phyloP scores from a whole-genome alignment of 2,329 filamentous ascomycete species.

The Pyrenochaeta sp. region DNA sequence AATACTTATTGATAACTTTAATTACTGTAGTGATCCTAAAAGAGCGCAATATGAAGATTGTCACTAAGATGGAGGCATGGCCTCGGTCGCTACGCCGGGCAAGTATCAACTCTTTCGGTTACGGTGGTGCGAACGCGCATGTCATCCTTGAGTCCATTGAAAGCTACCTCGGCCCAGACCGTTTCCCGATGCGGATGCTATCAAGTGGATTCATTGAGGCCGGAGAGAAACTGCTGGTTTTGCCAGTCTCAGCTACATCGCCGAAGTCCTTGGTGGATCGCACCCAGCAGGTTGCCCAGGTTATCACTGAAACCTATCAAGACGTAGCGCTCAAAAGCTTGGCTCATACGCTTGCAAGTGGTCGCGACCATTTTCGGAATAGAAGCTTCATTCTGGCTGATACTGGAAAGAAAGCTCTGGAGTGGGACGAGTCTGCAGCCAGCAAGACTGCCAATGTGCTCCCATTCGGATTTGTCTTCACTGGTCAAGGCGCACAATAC shows the following conservation, averaged over 20 bases:
- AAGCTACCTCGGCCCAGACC: background rate
- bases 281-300: too few species aligned
- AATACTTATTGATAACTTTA: too few species aligned
- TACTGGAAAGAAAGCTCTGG: background rate
- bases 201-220: background rate
- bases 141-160: constrained; percentile 9
- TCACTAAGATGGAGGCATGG: constrained; percentile 9
- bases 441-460: too few species aligned
- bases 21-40: constrained; percentile 14
- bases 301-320: too few species aligned
- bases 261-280: too few species aligned
- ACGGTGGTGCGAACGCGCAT: constrained; percentile 20
- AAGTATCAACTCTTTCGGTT: constrained; percentile 18
- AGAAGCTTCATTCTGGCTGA: background rate
- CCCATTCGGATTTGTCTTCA: constrained; percentile 38
- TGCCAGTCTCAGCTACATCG: too few species aligned
- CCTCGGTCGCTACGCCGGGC: constrained; percentile 7
- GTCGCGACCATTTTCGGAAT: too few species aligned
- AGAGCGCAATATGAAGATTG: constrained; percentile 5
- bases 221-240: background rate
- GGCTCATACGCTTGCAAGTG: too few species aligned
- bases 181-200: background rate
- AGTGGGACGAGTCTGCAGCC: background rate
- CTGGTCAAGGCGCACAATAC: constrained; percentile 41
- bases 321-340: too few species aligned